Evolutionary conservation across 2,329 filamentous ascomycete genomes (phyloP).

Genomic region (Camillea tinctor): DNA sequence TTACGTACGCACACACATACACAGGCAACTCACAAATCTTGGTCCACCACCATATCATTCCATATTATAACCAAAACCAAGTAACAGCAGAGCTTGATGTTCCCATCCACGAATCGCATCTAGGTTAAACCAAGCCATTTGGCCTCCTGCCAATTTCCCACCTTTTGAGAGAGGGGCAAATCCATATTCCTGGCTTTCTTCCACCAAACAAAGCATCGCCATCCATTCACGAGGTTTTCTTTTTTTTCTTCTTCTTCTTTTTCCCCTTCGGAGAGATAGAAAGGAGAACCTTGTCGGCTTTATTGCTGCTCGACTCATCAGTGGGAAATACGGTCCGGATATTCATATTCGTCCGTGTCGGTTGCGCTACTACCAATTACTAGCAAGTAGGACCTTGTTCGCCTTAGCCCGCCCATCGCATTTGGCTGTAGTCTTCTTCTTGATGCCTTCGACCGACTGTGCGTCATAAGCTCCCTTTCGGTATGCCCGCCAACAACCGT

Average conservation of each 20-base stretch:
- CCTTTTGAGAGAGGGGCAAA: slow-evolving; percentile 10
- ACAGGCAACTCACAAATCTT: not conserved
- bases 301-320: not conserved
- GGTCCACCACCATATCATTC: slow-evolving; percentile 2
- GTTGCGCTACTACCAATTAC: not conserved
- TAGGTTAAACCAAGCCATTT: not conserved
- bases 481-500: slow-evolving; percentile 53
- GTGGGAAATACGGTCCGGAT: not conserved
- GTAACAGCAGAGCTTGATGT: not conserved
- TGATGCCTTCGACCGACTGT: slow-evolving; percentile 22
- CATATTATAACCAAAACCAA: no score
- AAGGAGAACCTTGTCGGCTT: not conserved
- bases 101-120: not conserved
- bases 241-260: no score
- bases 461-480: slow-evolving; percentile 21
- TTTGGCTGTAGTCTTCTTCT: slow-evolving; percentile 14
- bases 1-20: not conserved
- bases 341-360: not conserved
- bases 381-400: slow-evolving; percentile 1
- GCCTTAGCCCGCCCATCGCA: slow-evolving; percentile 8
- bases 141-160: slow-evolving; percentile 9
- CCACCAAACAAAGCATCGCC: slow-evolving; percentile 8
- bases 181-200: slow-evolving; percentile 6
- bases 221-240: not conserved
- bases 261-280: no score